A percentile compares a stretch with the other conserved stretches of the same genome.
Evolutionary conservation across 169 alveolate species (phyloP).

Genomic region (Plasmodium relictum): DNA sequence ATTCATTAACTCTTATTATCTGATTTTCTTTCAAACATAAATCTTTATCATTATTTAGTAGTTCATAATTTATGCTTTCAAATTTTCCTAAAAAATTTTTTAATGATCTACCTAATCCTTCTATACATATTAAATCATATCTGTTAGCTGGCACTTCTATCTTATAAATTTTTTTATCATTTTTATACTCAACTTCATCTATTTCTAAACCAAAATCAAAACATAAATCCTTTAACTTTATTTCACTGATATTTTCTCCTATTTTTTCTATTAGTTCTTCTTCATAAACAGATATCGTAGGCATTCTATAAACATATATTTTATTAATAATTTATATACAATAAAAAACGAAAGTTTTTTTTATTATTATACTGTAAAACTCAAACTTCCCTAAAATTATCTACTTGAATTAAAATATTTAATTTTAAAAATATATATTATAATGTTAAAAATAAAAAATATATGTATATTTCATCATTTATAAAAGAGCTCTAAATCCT

Average conservation of each 20-base stretch:
- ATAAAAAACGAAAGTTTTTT: no score
- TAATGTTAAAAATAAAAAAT: no score
- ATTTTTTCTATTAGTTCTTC: conserved; percentile 82
- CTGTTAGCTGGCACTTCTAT: conserved; percentile 85
- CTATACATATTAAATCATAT: conserved; percentile 84
- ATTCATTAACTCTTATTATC: conserved; percentile 26
- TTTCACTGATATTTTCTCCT: conserved; percentile 88
- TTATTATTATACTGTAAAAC: no score
- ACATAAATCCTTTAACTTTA: conserved; percentile 94
- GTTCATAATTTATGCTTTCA: conserved; percentile 50
- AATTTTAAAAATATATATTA: no score
- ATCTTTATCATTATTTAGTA: conserved; percentile 80
- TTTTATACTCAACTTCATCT: conserved; percentile 93
- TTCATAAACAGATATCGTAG: conserved; percentile 88
- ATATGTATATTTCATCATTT: no score
- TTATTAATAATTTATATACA: no score
- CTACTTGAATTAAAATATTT: no score
- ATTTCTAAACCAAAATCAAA: conserved; percentile 97
- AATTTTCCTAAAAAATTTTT: conserved; percentile 80
- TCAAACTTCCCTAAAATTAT: no score
- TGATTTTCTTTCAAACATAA: conserved; percentile 76
- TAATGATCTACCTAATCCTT: conserved; percentile 87
- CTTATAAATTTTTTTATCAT: conserved; percentile 83
- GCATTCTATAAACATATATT: conserved; percentile 79
- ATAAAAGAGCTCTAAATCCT: no score